Conservation (phyloP, 192 early-diverging fungal genomes). For the Coemansia biformis region DNA sequence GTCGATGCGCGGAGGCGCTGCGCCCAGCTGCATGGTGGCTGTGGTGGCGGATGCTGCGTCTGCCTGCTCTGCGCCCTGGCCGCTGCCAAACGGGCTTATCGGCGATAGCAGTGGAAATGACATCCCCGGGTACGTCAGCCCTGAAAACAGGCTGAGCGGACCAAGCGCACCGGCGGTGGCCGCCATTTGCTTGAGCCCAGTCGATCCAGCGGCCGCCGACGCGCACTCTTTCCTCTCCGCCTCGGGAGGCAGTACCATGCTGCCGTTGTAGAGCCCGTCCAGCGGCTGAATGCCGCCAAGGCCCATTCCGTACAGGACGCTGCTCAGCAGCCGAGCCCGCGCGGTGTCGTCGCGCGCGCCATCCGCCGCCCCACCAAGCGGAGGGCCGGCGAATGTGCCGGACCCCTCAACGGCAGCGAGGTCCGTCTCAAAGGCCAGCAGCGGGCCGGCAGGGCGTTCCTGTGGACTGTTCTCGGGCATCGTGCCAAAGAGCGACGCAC, state of each 20-base stretch:
- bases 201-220: neutral
- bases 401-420: too few relatives aligned
- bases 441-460: too few relatives aligned
- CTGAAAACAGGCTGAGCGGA: slow-evolving; percentile 4
- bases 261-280: slow-evolving; percentile 30
- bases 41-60: neutral
- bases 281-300: slow-evolving; percentile 42
- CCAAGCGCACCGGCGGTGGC: slow-evolving; percentile 4
- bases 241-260: slow-evolving; percentile 7
- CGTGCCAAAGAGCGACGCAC: neutral
- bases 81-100: slow-evolving; percentile 2
- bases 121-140: neutral
- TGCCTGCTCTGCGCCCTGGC: neutral
- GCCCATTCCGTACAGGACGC: slow-evolving; percentile 35
- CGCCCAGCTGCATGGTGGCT: neutral
- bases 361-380: neutral
- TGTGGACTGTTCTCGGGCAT: too few relatives aligned
- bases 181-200: slow-evolving; percentile 18
- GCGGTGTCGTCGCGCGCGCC: too few relatives aligned
- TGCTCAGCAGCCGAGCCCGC: slow-evolving; percentile 21
- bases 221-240: neutral
- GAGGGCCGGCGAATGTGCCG: too few relatives aligned
- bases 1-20: slow-evolving; percentile 26
- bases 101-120: slow-evolving; percentile 13
- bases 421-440: too few relatives aligned